Base-by-base conservation (phyloP, 495 filamentous ascomycete genomes). In the Neurospora sp. region DNA sequence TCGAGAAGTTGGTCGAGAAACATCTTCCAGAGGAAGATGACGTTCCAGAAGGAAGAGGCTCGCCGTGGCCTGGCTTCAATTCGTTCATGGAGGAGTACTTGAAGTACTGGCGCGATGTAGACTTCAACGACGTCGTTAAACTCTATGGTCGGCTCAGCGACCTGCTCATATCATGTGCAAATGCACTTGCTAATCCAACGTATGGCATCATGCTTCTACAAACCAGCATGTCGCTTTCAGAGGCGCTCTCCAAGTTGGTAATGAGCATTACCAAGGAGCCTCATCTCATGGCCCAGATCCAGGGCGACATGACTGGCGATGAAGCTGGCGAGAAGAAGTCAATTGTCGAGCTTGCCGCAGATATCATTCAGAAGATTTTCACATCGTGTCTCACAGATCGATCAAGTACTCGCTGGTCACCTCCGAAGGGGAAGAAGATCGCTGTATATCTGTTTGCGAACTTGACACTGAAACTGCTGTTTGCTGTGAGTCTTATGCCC, bases 361-460 rank as follows among this genome's bases (percentile, higher is more conserved):
- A 97, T 75, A 89, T 93, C 61, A 90, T 98, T 71, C 91, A 94
- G 68, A 91, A 93, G 74, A 93, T 94, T 4, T 97, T 98, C 78
- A 96, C 93, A 59, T 93, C 93, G 44, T 97, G 95, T 75, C 84
- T 97, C 45, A 93, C 90, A 4, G 94, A 98, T 76, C 89, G 94
- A 31, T 91, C 88, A 9, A 87, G 88, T 41, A 87, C 86, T 40
- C 79, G 87, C 12, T 83, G 81, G 73, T 83, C 83, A 4, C 87
- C 87, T 75, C 92, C 92, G 8, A 89, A 92, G 73, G 93, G 94
- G 45, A 96, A 94, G 80, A 92, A 95, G 75, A 83, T 90, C 17
- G 94, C 93, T 0, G 94, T 97, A 59, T 96, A 98, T 77, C 85
- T 90, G 8, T 93, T 96, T 82, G 95, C 94, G 8, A 98, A 98